Evolutionary conservation across 2,329 filamentous ascomycete species (phyloP), one percentile per base, ranked within the genome.

Genomic region (Falciphora oryzae): DNA sequence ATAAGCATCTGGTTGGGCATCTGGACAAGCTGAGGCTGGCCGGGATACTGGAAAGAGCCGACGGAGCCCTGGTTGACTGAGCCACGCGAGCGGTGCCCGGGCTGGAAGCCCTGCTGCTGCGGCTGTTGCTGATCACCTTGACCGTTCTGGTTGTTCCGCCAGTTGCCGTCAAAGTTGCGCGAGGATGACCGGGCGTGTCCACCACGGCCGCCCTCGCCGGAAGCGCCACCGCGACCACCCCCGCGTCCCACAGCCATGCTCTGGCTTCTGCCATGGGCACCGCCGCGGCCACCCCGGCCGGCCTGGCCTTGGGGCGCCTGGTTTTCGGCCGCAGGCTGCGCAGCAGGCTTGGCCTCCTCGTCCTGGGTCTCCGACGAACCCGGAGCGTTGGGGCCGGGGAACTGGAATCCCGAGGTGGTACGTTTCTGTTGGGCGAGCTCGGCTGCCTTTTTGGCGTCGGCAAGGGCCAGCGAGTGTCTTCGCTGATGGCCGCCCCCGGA

Each of bases 141-240:
- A 22, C 56, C 61, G 64, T 89, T 89, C 74, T 92, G 90, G 69
- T 91, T 93, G 73, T 93, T 96, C 72, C 95, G 91, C 95, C 95
- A 99, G 78, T 99, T 99, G 72, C 93, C 89, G 70, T 99, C 95
- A 73, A 98, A 98, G 78, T 98, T 99, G 68, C 95, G 88, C 29
- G 95, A 99, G 14, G 86, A 86, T 38, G 89, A 89, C 67, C 95
- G 87, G 68, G 86, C 89, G 75, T 99, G 95, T 65, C 92, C 89
- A 57, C 90, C 92, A 67, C 69, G 74, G 59, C 74, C 75, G 53
- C 77, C 71, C n/a, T 67, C 66, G 44, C 80, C 81, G 59, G 79
- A 75, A 65, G 89, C 75, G 62, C 85, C 87, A 68, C 89, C 88
- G 66, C 90, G 88, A 67, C 90, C 89, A 71, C 84, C 85, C 63